Evolutionary conservation across 2,329 filamentous ascomycete species (phyloP).

Genomic region (Aspergillus neotritici): DNA sequence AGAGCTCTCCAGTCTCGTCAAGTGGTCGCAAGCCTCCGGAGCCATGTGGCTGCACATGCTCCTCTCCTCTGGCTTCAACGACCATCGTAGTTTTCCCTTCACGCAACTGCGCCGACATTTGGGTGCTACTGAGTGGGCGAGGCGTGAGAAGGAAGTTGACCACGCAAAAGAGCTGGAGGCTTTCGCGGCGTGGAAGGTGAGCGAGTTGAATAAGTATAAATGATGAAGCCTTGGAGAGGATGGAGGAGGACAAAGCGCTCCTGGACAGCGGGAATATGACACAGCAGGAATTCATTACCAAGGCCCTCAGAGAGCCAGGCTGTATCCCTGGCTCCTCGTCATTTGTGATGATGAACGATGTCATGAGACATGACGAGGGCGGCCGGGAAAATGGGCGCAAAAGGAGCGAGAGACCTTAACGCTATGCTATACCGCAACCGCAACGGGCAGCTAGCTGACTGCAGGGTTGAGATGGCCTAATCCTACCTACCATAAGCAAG

Average conservation of each 20-base stretch:
- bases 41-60: constrained; percentile 36
- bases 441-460: too few species aligned
- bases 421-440: too few species aligned
- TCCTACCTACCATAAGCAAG: too few species aligned
- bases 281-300: constrained; percentile 19
- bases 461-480: too few species aligned
- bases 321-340: too few species aligned
- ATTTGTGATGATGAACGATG: too few species aligned
- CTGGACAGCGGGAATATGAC: constrained; percentile 25
- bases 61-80: constrained; percentile 28
- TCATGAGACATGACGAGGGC: too few species aligned
- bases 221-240: constrained; percentile 28
- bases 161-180: constrained; percentile 15
- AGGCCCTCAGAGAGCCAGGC: constrained; percentile 7
- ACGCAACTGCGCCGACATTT: constrained; percentile 20
- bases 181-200: constrained; percentile 24
- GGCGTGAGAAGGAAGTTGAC: constrained; percentile 16
- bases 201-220: constrained; percentile 26
- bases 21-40: constrained; percentile 29
- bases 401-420: too few species aligned
- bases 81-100: constrained; percentile 28
- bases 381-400: too few species aligned
- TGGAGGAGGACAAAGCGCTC: constrained; percentile 24
- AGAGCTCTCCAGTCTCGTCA: constrained; percentile 30
- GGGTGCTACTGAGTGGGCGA: constrained; percentile 17